Evolutionary conservation across 306 rosid genomes (phyloP).

Genomic region (Cicer chorassanicum): DNA sequence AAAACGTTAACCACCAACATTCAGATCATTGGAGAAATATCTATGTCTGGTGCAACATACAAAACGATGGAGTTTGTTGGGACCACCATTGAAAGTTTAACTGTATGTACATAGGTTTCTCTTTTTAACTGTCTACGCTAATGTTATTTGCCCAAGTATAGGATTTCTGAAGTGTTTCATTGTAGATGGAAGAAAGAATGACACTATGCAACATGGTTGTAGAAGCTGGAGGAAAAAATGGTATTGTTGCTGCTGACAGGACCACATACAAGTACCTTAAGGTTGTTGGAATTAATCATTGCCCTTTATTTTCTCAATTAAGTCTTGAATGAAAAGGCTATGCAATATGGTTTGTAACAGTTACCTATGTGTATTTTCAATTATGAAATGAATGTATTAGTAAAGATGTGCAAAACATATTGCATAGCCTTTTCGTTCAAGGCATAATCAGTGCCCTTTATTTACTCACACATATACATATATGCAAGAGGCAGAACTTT

Average conservation of each 20-base stretch:
- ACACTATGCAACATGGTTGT: conserved; percentile 93
- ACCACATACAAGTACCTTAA: conserved; percentile 84
- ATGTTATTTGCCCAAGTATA: conserved; percentile 1
- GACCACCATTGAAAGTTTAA: conserved; percentile 72
- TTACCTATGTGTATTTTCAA: too few relatives aligned
- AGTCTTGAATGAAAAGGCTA: too few relatives aligned
- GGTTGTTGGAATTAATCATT: conserved; percentile 52
- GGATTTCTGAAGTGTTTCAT: conserved; percentile 11
- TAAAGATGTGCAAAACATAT: too few relatives aligned
- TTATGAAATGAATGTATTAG: too few relatives aligned
- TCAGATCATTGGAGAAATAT: conserved; percentile 91
- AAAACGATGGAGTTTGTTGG: conserved; percentile 93
- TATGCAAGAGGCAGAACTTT: conserved; percentile 11
- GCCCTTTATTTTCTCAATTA: not conserved
- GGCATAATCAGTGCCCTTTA: conserved; percentile 14
- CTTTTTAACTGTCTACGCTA: not conserved
- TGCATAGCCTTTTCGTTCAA: too few relatives aligned
- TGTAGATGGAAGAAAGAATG: conserved; percentile 92
- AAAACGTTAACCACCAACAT: conserved; percentile 15
- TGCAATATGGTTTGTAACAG: too few relatives aligned
- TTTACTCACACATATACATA: not conserved
- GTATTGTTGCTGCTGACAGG: conserved; percentile 74
- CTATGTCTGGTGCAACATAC: conserved; percentile 87
- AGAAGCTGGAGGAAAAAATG: conserved; percentile 93
- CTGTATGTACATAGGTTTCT: conserved; percentile 50